phyloP scores from a whole-genome alignment of 768 basidiomycete genomes.

The Pluteus cervinus region DNA sequence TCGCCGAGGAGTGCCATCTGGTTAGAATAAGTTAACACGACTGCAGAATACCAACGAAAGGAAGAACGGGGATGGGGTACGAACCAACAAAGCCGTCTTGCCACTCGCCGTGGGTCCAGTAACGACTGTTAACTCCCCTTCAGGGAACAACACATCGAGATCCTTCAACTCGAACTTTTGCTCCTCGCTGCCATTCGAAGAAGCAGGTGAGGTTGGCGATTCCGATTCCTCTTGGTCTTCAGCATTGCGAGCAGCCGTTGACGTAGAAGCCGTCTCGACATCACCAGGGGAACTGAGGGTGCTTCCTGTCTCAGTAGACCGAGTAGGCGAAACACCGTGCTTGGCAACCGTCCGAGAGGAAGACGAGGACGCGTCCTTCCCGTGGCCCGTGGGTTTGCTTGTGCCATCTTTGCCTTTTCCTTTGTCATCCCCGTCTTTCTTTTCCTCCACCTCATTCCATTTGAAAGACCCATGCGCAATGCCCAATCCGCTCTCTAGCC shows the following conservation, averaged over 20 bases:
- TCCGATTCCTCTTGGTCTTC: slow-evolving; percentile 18
- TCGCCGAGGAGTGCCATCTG: slow-evolving; percentile 72
- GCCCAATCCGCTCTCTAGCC: slow-evolving; percentile 41
- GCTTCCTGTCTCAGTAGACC: no score
- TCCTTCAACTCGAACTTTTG: slow-evolving; percentile 63
- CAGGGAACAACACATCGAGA: slow-evolving; percentile 64
- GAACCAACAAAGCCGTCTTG: slow-evolving; percentile 71
- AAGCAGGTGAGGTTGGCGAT: slow-evolving; percentile 14
- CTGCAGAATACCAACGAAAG: background rate
- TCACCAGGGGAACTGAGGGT: no score
- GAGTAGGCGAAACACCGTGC: no score
- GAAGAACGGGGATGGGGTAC: slow-evolving; percentile 12
- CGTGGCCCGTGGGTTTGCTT: no score
- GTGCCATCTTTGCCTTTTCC: no score
- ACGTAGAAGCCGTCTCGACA: background rate
- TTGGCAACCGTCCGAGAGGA: no score
- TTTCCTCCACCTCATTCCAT: slow-evolving; percentile 50
- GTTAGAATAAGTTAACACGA: background rate
- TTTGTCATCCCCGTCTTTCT: slow-evolving; percentile 15
- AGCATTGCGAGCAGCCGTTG: slow-evolving; percentile 1
- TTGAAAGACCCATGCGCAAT: slow-evolving; percentile 54
- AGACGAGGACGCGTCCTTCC: slow-evolving; percentile 11
- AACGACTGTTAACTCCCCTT: slow-evolving; percentile 62
- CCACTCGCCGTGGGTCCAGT: slow-evolving; percentile 80
- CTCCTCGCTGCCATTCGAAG: slow-evolving; percentile 25